phyloP scores from a whole-genome alignment of 2,329 filamentous ascomycete genomes.

The Acephala macrosclerotiorum region DNA sequence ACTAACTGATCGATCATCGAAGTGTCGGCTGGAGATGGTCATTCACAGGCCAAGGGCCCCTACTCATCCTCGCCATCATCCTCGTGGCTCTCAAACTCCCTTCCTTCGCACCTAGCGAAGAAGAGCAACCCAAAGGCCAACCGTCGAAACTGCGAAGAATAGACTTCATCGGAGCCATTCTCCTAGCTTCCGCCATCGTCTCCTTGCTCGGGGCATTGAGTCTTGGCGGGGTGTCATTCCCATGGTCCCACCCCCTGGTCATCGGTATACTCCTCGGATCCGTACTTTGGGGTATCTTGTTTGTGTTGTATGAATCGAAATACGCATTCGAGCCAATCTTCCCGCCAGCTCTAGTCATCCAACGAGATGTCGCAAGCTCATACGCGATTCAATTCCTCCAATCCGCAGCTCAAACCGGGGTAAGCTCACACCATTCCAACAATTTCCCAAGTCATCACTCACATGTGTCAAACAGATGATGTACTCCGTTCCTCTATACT shows the following conservation, averaged over 20 bases:
- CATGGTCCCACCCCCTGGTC: constrained; percentile 48
- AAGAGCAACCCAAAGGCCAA: constrained; percentile 21
- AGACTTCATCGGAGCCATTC: constrained; percentile 63
- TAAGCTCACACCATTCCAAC: constrained; percentile 46
- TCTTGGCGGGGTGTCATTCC: constrained; percentile 53
- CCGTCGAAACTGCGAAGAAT: constrained; percentile 55
- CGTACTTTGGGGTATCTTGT: constrained; percentile 36
- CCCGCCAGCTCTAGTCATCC: constrained; percentile 60
- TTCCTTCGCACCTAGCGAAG: constrained; percentile 18
- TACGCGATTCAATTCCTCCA: constrained; percentile 62
- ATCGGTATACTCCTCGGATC: constrained; percentile 43
- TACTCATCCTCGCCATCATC: constrained; percentile 59
- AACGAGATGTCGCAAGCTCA: constrained; percentile 59
- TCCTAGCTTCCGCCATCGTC: constrained; percentile 54
- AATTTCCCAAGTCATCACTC: too few species aligned
- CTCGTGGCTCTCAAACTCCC: constrained; percentile 49
- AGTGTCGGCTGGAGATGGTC: constrained; percentile 52
- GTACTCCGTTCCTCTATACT: constrained; percentile 73
- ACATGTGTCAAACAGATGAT: constrained; percentile 62
- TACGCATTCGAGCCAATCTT: constrained; percentile 64
- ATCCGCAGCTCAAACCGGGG: constrained; percentile 62
- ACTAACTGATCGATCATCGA: not conserved
- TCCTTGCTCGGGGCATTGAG: constrained; percentile 55
- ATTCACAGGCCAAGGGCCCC: constrained; percentile 63
- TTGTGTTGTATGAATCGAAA: constrained; percentile 46